Percentiles rank a stretch among this genome's conserved stretches.
phyloP scores from a whole-genome alignment of 2,329 filamentous ascomycete genomes.

The Chrysoporthe deuterocubensis region DNA sequence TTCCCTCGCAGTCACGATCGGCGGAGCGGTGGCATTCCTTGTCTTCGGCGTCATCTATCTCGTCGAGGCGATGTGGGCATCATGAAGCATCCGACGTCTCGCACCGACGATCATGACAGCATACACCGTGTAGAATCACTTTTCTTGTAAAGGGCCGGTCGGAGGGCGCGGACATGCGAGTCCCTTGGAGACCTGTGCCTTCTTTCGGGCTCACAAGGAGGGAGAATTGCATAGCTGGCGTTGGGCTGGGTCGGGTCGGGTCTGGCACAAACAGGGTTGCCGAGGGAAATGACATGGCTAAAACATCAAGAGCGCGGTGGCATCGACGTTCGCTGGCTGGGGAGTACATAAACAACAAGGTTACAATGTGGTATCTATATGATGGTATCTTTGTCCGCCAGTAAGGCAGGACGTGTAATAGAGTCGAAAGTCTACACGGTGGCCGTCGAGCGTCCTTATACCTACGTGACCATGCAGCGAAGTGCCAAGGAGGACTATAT shows the following conservation, averaged over 20 bases:
- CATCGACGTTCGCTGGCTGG: neutral
- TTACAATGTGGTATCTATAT: conserved; percentile 3
- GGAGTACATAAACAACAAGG: neutral
- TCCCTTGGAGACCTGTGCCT: too few relatives aligned
- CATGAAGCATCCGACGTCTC: conserved; percentile 25
- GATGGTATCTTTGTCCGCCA: neutral
- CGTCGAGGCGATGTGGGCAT: conserved; percentile 73
- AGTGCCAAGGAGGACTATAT: neutral
- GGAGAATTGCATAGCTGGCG: conserved; percentile 13
- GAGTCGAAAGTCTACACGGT: neutral
- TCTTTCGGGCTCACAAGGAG: neutral
- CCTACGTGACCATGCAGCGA: too few relatives aligned
- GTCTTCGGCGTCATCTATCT: conserved; percentile 92
- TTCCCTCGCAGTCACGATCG: conserved; percentile 75
- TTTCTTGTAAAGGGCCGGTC: too few relatives aligned
- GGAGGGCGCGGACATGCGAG: too few relatives aligned
- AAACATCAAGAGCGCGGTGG: neutral
- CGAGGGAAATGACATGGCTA: neutral
- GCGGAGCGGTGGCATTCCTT: conserved; percentile 88
- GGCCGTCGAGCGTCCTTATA: too few relatives aligned
- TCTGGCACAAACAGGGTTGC: neutral
- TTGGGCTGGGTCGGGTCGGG: neutral
- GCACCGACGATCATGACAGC: neutral
- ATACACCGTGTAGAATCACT: neutral
- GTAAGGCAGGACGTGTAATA: neutral